Conservation (phyloP, 768 basidiomycete species). For the Pisolithus sp. region DNA sequence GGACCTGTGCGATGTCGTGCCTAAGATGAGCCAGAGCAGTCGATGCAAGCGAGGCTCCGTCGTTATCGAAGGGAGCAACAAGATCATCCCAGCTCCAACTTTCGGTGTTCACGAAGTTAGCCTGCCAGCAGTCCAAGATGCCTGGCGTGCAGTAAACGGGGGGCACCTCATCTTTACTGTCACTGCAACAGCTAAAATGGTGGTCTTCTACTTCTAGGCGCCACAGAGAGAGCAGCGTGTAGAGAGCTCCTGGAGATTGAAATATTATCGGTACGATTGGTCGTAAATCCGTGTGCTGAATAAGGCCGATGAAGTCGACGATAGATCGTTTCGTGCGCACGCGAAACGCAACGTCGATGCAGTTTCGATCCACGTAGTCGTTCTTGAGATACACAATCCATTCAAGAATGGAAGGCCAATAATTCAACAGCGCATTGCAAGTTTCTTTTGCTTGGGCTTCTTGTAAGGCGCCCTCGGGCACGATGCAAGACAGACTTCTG, state of each 20-base stretch:
- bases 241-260: slow-evolving; percentile 11
- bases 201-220: slow-evolving; percentile 15
- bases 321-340: slow-evolving; percentile 14
- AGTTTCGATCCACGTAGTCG: slow-evolving; percentile 17
- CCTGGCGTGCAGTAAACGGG: slow-evolving; percentile 7
- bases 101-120: slow-evolving; percentile 16
- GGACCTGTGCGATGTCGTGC: slow-evolving; percentile 14
- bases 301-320: slow-evolving; percentile 17
- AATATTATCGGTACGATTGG: slow-evolving; percentile 14
- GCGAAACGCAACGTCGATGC: slow-evolving; percentile 16
- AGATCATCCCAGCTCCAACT: slow-evolving; percentile 24
- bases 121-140: slow-evolving; percentile 24
- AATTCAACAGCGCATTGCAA: slow-evolving; percentile 5
- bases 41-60: slow-evolving; percentile 13
- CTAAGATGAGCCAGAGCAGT: slow-evolving; percentile 20
- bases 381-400: slow-evolving; percentile 23
- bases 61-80: slow-evolving; percentile 16
- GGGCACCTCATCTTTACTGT: neutral
- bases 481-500: slow-evolving; percentile 9
- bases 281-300: slow-evolving; percentile 8
- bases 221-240: slow-evolving; percentile 24
- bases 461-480: slow-evolving; percentile 4
- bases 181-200: slow-evolving; percentile 11
- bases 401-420: slow-evolving; percentile 14
- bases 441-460: neutral